These are phyloP conservation scores for Melampsora larici-populina DNA, from an alignment of 1,284 basidiomycete genomes.

Conservation along the genomic window DNA sequence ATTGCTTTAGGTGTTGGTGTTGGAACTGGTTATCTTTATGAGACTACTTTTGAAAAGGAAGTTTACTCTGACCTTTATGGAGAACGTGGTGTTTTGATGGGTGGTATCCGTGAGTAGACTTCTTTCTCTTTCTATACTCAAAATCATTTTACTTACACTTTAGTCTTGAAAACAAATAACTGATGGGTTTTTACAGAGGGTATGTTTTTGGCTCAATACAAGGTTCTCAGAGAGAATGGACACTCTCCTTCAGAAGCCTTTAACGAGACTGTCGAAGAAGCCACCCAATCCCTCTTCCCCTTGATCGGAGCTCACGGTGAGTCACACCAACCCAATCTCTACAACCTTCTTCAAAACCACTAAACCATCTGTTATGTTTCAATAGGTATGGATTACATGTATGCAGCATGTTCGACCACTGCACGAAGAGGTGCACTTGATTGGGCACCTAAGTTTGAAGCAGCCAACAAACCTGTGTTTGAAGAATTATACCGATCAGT, in stretches of 20 bases:
- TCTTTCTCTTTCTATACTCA: neutral
- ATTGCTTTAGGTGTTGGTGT: conserved; percentile 90
- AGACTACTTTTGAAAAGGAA: conserved; percentile 99
- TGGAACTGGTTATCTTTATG: conserved; percentile 94
- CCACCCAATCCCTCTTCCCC: conserved; percentile 96
- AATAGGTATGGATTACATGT: conserved; percentile 97
- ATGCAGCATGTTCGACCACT: conserved; percentile 87
- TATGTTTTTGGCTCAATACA: conserved; percentile 98
- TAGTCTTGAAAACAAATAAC: conserved; percentile 44
- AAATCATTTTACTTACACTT: neutral
- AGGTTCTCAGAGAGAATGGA: conserved; percentile 96
- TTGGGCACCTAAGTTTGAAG: conserved; percentile 97
- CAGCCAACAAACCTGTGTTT: conserved; percentile 83
- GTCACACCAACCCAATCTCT: conserved; percentile 1
- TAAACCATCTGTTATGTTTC: neutral
- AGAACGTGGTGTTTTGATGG: conserved; percentile 99
- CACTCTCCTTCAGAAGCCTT: conserved; percentile 97
- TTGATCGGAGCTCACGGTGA: conserved; percentile 84
- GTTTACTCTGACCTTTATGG: conserved; percentile 99
- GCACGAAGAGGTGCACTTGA: conserved; percentile 84
- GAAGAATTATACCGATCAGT: conserved; percentile 91
- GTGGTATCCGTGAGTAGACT: conserved; percentile 76
- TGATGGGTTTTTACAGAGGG: conserved; percentile 68
- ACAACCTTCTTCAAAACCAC: neutral
- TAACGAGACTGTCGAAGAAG: conserved; percentile 99